Conservation (phyloP, 495 filamentous ascomycete species). For the Xylaria flabelliformis region DNA sequence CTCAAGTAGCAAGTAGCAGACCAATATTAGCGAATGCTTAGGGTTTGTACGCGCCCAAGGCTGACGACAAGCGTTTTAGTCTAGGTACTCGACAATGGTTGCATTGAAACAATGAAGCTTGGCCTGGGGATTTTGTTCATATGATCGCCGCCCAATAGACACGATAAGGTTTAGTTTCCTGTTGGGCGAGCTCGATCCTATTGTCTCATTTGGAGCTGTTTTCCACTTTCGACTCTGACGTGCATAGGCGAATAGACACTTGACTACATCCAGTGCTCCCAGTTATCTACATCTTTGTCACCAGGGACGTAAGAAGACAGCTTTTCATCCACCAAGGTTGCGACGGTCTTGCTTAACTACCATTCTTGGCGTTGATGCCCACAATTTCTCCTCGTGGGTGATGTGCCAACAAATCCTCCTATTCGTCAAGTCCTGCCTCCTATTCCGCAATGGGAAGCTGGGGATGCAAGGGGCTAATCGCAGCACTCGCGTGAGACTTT, state of each 20-base stretch:
- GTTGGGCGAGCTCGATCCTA: neutral
- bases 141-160: slow-evolving; percentile 2
- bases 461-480: slow-evolving; percentile 32
- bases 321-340: slow-evolving; percentile 4
- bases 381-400: neutral
- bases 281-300: slow-evolving; percentile 16
- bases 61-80: slow-evolving; percentile 2
- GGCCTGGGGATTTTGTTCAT: slow-evolving; percentile 15
- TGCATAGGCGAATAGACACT: slow-evolving; percentile 21
- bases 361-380: neutral
- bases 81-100: neutral
- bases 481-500: slow-evolving; percentile 16
- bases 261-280: slow-evolving; percentile 2
- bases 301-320: slow-evolving; percentile 8
- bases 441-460: slow-evolving; percentile 42
- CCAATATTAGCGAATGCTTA: neutral
- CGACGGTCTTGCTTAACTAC: slow-evolving; percentile 9
- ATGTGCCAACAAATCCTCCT: slow-evolving; percentile 17
- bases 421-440: slow-evolving; percentile 28
- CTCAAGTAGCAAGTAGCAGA: neutral
- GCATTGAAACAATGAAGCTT: slow-evolving; percentile 11
- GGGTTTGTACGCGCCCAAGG: neutral
- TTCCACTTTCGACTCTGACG: slow-evolving; percentile 8
- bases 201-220: neutral
- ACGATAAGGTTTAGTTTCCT: slow-evolving; percentile 16